Evolutionary conservation across 1,284 basidiomycete genomes (phyloP), one percentile per base, ranked within the genome.

Genomic region (Sphaerobolus stellatus): DNA sequence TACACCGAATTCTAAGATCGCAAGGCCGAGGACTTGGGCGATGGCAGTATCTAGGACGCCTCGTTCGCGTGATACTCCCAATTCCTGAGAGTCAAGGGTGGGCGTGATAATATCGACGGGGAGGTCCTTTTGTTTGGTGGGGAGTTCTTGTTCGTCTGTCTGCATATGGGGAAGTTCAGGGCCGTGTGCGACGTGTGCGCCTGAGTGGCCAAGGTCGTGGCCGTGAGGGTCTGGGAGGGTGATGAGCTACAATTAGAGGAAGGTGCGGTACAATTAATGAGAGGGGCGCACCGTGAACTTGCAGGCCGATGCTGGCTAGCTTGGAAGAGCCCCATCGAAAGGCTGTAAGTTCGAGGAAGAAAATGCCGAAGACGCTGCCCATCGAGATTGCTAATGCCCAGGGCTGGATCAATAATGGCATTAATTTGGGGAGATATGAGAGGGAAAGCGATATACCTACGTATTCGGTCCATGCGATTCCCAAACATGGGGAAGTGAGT

Each of bases 1-100:
- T 47, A 98, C 92, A 64, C 96, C 97, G 64, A 98, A 96, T 68
- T 91, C 93, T 56, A 96, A 77, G 59, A 95, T 93, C 40, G 81
- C 85, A 41, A 94, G 78, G 20, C 94, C 94, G 44, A 98, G 77
- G 48, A 97, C 76, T 70, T 98, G 93, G 1, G 91, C 85, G 1
- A 79, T 61, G 1, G 80, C 75, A 14, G 72, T 71, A 51, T 84
- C 76, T 31, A 76, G 65, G 5, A 71, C 56, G 8, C 18, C 46
- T 38, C 28, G 41, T 44, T 27, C 18, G 14, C 18, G 38, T 50
- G 54, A 63, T 61, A 36, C 58, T 60, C 3, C 50, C 52, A 34
- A 60, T n/a, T n/a, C n/a, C n/a, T n/a, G n/a, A n/a, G n/a, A n/a
- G n/a, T n/a, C n/a, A n/a, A n/a, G n/a, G n/a, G n/a, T n/a, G n/a